phyloP scores from a whole-genome alignment of 2,329 filamentous ascomycete genomes.

The Fusarium tupiense region DNA sequence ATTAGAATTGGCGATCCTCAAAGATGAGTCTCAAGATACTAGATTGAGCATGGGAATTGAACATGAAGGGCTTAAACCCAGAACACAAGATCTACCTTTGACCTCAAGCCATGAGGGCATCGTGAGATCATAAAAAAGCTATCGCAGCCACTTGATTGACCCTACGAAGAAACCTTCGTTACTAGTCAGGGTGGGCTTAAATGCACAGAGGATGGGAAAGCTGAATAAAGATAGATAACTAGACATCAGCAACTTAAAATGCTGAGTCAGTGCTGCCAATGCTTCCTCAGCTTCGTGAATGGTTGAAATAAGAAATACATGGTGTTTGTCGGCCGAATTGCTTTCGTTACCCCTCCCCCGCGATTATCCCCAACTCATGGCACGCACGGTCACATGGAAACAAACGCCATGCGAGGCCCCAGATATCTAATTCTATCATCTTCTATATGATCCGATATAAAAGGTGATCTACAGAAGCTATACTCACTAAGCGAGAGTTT shows the following conservation, averaged over 20 bases:
- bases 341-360: conserved; percentile 37
- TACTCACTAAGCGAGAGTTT: not conserved
- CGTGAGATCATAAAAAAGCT: not conserved
- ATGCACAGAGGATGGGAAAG: not conserved
- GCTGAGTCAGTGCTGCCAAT: not conserved
- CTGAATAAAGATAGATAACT: not conserved
- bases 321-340: not conserved
- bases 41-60: not conserved
- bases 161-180: not conserved
- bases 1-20: not conserved
- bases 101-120: not conserved
- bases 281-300: not conserved
- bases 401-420: conserved; percentile 34
- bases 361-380: conserved; percentile 36
- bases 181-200: no score
- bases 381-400: conserved; percentile 39
- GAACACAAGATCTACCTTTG: not conserved
- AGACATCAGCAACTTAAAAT: not conserved
- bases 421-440: conserved; percentile 14
- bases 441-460: conserved; percentile 8
- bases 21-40: not conserved
- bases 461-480: not conserved
- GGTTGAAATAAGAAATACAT: not conserved
- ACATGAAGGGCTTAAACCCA: not conserved
- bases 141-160: not conserved